phyloP scores from a whole-genome alignment of 805 yeast species.

The Limtongia smithiae region DNA sequence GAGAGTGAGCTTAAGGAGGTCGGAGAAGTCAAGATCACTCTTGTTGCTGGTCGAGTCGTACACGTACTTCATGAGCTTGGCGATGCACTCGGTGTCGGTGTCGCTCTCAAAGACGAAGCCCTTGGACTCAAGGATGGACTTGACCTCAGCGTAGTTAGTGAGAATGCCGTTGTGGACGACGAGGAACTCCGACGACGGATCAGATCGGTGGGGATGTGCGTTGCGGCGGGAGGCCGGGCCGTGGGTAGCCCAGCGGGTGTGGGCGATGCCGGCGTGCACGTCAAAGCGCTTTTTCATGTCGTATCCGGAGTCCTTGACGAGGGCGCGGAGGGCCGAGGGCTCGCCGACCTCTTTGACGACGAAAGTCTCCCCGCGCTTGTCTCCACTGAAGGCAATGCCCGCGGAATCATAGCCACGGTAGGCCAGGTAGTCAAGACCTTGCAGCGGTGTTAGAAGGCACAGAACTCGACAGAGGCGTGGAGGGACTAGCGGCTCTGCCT shows the following conservation, averaged over 20 bases:
- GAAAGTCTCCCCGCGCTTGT: slow-evolving; percentile 62
- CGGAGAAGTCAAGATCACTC: slow-evolving; percentile 74
- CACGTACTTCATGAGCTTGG: slow-evolving; percentile 86
- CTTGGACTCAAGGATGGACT: slow-evolving; percentile 71
- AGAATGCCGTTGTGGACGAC: slow-evolving; percentile 98
- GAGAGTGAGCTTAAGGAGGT: slow-evolving; percentile 86
- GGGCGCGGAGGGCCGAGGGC: slow-evolving; percentile 74
- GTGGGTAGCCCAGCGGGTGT: slow-evolving; percentile 99
- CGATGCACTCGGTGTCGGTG: slow-evolving; percentile 97
- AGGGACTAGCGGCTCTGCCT: neutral
- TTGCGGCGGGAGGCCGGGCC: slow-evolving; percentile 83
- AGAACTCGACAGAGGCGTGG: too few relatives aligned
- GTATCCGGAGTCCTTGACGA: slow-evolving; percentile 45
- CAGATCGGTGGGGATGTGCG: slow-evolving; percentile 97
- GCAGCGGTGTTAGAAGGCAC: neutral
- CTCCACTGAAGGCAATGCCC: slow-evolving; percentile 94
- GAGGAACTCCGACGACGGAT: slow-evolving; percentile 73
- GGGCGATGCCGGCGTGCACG: slow-evolving; percentile 94
- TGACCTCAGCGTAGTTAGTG: slow-evolving; percentile 89
- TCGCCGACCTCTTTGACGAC: slow-evolving; percentile 87
- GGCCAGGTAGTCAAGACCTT: slow-evolving; percentile 69
- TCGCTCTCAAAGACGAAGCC: slow-evolving; percentile 85
- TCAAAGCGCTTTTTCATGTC: slow-evolving; percentile 64
- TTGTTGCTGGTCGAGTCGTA: slow-evolving; percentile 82
- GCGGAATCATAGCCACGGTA: slow-evolving; percentile 98